Evolutionary conservation across 1,284 basidiomycete genomes (phyloP), one percentile per base, ranked within the genome.

Genomic region (Apiotrichum sp.): DNA sequence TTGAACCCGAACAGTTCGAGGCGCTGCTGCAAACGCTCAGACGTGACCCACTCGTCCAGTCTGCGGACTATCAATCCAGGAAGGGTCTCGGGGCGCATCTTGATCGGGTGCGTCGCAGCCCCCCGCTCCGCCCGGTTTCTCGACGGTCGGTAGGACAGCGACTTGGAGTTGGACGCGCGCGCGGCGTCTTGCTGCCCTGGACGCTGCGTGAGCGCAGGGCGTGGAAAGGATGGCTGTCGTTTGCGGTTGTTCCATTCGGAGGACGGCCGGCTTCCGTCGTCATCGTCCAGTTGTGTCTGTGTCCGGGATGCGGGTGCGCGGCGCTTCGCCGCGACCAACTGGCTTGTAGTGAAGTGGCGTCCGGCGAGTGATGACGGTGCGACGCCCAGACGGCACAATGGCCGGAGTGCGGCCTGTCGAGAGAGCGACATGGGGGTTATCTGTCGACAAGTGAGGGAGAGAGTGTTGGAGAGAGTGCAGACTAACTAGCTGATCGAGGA

Each of bases 1-100:
- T 40, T 45, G 32, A 72, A 50, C 0, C 71, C 70, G 54, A 67
- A 71, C 3, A 60, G 60, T 7, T 52, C 43, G 9, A 72, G 52
- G 39, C 63, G 58, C n/a, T 48, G 33, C 34, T 34, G 34, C 1
- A 68, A 62, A 16, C 66, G 62, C 9, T 64, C 46, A 0, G 68
- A 67, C 1, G 13, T 32, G 5, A 55, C 50, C 62, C 64, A 74
- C 43, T 68, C 67, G 3, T 62, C 59, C 2, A 74, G 39, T 1
- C 71, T 62, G 2, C 43, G 34, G 1, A 65, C 43, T 8, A 74
- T 43, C 11, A 57, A 44, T 3, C 36, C 29, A 3, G 58, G 55
- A 2, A 60, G 47, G n/a, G n/a, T 41, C 16, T 50, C 47, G 3
- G 52, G 52, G 4, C 38, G 32, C 41, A 60, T 29, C 36, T 22